Base-by-base conservation (phyloP, 495 filamentous ascomycete genomes). In the Trichoderma gamsii region DNA sequence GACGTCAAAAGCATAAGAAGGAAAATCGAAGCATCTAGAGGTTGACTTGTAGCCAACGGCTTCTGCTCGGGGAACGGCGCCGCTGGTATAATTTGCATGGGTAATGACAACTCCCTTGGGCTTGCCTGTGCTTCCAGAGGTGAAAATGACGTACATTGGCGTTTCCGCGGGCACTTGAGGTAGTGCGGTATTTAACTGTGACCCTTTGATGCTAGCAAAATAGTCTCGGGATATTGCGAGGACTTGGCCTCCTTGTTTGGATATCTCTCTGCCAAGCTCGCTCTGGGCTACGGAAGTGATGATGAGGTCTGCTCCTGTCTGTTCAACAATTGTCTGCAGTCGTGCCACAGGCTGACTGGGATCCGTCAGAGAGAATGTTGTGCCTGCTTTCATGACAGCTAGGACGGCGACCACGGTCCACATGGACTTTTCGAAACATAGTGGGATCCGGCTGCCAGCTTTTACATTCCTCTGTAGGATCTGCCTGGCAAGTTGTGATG, bases 361-460 rank as follows among this genome's bases (percentile, higher is more conserved):
- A 32, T 79, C 77, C 41, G 76, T 79, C 9, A 80, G 71, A 21
- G 76, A 77, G 41, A 81, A 79, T 2, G 75, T 77, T 8, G 74
- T 82, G 38, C 85, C 84, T 13, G 85, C 76, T 66, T 84, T 84
- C 73, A 86, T 77, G 41, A 86, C 75, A n/a, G 77, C 85, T 13
- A 88, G 67, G 0, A 85, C 76, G 0, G 82, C 79, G 38, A 86
- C 77, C 23, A 83, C 70, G 3, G 82, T 80, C 82, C 81, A 83
- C 63, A 75, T 77, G 21, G 81, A 85, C 71, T 88, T 88, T 65
- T 87, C 81, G 29, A 87, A 80, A 70, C 80, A 85, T 21, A 88
- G 70, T 0, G 83, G 83, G 15, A 87, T 78, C 18, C 80, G 71
- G 21, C 70, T 76, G 27, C 80, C 85, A 12, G 79, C 77, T 2